A percentile compares a stretch with the other conserved stretches of the same genome.
These are phyloP conservation scores for Cephaloascus fragrans DNA, from an alignment of 805 yeast genomes.

Conservation along the genomic window DNA sequence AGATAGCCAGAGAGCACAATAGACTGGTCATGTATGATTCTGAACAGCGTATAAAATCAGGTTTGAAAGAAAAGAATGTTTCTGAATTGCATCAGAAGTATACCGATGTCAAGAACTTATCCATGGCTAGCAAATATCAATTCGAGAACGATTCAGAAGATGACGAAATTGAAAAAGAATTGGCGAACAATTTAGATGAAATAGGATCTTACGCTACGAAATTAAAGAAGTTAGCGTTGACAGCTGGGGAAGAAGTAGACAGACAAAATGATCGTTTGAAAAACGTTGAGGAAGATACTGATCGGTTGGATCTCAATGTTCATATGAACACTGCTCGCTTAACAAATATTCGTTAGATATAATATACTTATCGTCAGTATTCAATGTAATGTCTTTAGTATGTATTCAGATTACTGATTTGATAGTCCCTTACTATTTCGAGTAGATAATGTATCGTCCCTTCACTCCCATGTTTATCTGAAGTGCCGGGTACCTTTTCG, in stretches of 20 bases:
- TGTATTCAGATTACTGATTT: no score
- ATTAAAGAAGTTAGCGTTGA: constrained; percentile 60
- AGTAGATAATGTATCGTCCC: no score
- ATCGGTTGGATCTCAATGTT: constrained; percentile 72
- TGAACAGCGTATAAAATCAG: constrained; percentile 59
- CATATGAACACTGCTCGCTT: constrained; percentile 67
- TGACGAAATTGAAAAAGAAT: constrained; percentile 83
- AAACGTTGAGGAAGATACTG: constrained; percentile 76
- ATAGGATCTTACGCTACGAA: constrained; percentile 60
- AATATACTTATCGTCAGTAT: no score
- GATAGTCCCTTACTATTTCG: no score
- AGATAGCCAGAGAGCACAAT: constrained; percentile 50
- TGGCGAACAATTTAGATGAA: constrained; percentile 74
- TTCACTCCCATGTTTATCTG: no score
- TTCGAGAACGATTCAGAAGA: constrained; percentile 90
- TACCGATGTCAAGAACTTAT: constrained; percentile 40
- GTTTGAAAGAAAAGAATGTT: constrained; percentile 35
- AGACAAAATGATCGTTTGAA: constrained; percentile 68
- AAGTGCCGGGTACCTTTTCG: no score
- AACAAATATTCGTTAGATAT: constrained; percentile 35
- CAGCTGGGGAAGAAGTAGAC: constrained; percentile 69
- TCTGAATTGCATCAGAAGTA: constrained; percentile 34
- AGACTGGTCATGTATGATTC: constrained; percentile 51
- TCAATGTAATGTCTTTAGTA: no score
- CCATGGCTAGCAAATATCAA: constrained; percentile 60